A percentile compares a stretch with the other conserved stretches of the same genome.
Evolutionary conservation across 108 stramenopile genomes (phyloP).

Genomic region (Skeletonema grethae): DNA sequence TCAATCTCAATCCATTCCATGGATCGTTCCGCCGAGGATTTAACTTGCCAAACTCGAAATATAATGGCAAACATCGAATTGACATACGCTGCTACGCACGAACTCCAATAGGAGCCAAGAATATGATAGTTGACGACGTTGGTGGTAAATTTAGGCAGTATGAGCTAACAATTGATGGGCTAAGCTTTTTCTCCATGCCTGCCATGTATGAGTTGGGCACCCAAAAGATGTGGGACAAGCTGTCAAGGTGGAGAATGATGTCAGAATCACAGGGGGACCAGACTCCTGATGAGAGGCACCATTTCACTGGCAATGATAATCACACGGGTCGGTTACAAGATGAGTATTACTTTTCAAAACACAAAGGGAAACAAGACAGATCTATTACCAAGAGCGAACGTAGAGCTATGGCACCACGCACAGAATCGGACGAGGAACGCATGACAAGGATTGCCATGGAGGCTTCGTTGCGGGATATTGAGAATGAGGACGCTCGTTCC

Average conservation of each 20-base stretch:
- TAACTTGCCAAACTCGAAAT: constrained; percentile 29
- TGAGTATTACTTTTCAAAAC: constrained; percentile 42
- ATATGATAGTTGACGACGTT: constrained; percentile 36
- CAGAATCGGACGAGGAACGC: constrained; percentile 32
- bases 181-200: constrained; percentile 81
- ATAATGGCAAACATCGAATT: constrained; percentile 38
- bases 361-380: not conserved
- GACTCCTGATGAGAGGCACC: not conserved
- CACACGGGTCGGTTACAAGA: constrained; percentile 38
- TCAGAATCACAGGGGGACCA: constrained; percentile 8
- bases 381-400: constrained; percentile 29
- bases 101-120: constrained; percentile 43
- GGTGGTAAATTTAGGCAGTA: constrained; percentile 81
- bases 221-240: constrained; percentile 44
- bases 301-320: not conserved
- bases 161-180: constrained; percentile 82
- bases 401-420: constrained; percentile 39
- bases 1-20: constrained; percentile 31
- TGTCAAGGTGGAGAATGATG: constrained; percentile 34
- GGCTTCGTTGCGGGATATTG: constrained; percentile 35
- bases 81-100: constrained; percentile 44
- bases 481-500: constrained; percentile 2
- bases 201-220: constrained; percentile 75
- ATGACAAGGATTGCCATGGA: constrained; percentile 45
- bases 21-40: constrained; percentile 42